Evolutionary conservation across 441 rosid genomes (phyloP).

Genomic region (Erodium texanum): DNA sequence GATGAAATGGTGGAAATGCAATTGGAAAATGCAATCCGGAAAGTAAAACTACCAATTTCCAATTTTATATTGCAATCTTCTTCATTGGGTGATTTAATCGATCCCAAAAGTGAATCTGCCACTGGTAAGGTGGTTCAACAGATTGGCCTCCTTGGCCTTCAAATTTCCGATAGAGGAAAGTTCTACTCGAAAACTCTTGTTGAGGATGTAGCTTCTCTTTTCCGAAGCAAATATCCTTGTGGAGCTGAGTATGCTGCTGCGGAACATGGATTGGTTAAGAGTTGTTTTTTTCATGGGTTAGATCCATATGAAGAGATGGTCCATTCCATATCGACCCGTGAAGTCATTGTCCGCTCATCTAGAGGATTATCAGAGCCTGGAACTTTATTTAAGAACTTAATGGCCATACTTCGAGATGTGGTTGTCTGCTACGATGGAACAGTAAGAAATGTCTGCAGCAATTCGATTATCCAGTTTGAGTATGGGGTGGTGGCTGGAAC

Average conservation of each 20-base stretch:
- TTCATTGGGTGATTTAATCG: slow-evolving; percentile 57
- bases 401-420: slow-evolving; percentile 95
- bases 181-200: slow-evolving; percentile 67
- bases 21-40: slow-evolving; percentile 53
- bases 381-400: slow-evolving; percentile 80
- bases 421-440: slow-evolving; percentile 87
- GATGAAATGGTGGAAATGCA: slow-evolving; percentile 65
- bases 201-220: slow-evolving; percentile 66
- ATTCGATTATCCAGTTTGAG: slow-evolving; percentile 73
- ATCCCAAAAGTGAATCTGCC: slow-evolving; percentile 70
- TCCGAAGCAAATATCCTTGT: slow-evolving; percentile 47
- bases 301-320: slow-evolving; percentile 90
- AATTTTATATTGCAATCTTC: slow-evolving; percentile 54
- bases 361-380: slow-evolving; percentile 95
- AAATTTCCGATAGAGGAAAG: slow-evolving; percentile 66
- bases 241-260: slow-evolving; percentile 51
- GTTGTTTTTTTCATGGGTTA: slow-evolving; percentile 73
- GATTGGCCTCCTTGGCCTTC: slow-evolving; percentile 69
- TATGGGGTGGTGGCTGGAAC: slow-evolving; percentile 50
- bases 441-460: slow-evolving; percentile 75
- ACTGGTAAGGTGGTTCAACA: slow-evolving; percentile 61
- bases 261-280: slow-evolving; percentile 56
- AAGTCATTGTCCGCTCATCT: slow-evolving; percentile 82
- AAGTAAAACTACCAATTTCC: slow-evolving; percentile 39
- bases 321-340: slow-evolving; percentile 74